These are phyloP conservation scores for Cercophora sp. DNA, from an alignment of 495 filamentous ascomycete species.

Conservation along the genomic window DNA sequence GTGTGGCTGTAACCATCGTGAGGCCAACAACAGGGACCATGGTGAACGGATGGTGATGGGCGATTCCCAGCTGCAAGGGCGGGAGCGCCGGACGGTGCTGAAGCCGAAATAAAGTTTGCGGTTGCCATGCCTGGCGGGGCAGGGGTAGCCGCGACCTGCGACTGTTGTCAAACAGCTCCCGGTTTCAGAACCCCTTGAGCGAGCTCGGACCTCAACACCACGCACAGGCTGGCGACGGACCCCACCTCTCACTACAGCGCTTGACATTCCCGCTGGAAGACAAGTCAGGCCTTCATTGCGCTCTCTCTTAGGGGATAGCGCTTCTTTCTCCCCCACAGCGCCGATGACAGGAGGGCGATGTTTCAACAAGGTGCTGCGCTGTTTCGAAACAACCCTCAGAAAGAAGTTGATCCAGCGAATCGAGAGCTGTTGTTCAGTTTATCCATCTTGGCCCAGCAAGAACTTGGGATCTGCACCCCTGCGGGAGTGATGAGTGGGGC, in stretches of 20 bases:
- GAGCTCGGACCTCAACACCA: neutral
- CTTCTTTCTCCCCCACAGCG: too few relatives aligned
- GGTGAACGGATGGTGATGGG: neutral
- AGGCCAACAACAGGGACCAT: slow-evolving; percentile 1
- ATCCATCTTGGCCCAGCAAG: too few relatives aligned
- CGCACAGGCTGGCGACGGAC: neutral
- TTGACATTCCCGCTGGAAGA: neutral
- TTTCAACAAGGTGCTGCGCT: too few relatives aligned
- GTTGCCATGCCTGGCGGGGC: slow-evolving; percentile 13
- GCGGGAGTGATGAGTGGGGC: too few relatives aligned
- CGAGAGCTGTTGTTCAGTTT: too few relatives aligned
- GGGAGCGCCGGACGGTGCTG: slow-evolving; percentile 17
- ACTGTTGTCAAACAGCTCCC: slow-evolving; percentile 26
- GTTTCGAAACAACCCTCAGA: too few relatives aligned
- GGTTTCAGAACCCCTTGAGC: slow-evolving; percentile 23
- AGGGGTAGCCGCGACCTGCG: slow-evolving; percentile 21
- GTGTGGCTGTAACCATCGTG: slow-evolving; percentile 7
- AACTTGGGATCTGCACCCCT: too few relatives aligned
- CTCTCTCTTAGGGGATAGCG: too few relatives aligned
- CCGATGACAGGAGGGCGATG: too few relatives aligned
- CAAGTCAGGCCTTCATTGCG: too few relatives aligned
- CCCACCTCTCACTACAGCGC: neutral
- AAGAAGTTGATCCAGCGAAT: too few relatives aligned
- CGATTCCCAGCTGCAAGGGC: neutral
- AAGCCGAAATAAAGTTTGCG: slow-evolving; percentile 33